phyloP scores from a whole-genome alignment of 2,329 filamentous ascomycete genomes.

The Phialemonium atrogriseum region DNA sequence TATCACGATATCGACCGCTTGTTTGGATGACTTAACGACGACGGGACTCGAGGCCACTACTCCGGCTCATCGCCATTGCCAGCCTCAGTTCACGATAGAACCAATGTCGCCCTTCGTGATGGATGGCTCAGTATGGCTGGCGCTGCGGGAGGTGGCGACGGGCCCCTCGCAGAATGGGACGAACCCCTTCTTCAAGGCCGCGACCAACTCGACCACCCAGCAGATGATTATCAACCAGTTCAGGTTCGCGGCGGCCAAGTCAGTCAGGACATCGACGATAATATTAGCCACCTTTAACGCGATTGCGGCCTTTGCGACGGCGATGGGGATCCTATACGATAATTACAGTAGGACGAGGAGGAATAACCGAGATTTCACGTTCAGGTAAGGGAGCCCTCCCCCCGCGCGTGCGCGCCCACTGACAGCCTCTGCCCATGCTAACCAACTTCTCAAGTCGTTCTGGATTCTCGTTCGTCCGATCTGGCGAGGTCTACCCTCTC shows the following conservation, averaged over 20 bases:
- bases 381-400: too few relatives aligned
- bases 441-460: conserved; percentile 21
- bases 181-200: conserved; percentile 13
- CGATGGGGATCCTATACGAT: conserved; percentile 48
- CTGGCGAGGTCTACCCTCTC: conserved; percentile 45
- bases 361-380: conserved; percentile 28
- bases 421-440: too few relatives aligned
- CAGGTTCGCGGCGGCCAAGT: conserved; percentile 44
- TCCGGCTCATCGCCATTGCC: conserved; percentile 21
- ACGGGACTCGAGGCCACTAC: conserved; percentile 21
- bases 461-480: conserved; percentile 34
- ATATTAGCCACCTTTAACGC: conserved; percentile 55
- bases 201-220: conserved; percentile 32
- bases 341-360: conserved; percentile 38
- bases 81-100: conserved; percentile 14
- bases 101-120: conserved; percentile 17
- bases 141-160: conserved; percentile 18
- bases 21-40: conserved; percentile 37
- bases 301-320: conserved; percentile 46
- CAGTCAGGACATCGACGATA: conserved; percentile 52
- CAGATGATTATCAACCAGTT: conserved; percentile 39
- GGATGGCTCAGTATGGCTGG: conserved; percentile 19
- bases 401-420: too few relatives aligned
- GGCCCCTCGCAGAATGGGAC: conserved; percentile 8
- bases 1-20: conserved; percentile 19